phyloP scores from a whole-genome alignment of 2,329 filamentous ascomycete genomes.

The Plenodomus biglobosus region DNA sequence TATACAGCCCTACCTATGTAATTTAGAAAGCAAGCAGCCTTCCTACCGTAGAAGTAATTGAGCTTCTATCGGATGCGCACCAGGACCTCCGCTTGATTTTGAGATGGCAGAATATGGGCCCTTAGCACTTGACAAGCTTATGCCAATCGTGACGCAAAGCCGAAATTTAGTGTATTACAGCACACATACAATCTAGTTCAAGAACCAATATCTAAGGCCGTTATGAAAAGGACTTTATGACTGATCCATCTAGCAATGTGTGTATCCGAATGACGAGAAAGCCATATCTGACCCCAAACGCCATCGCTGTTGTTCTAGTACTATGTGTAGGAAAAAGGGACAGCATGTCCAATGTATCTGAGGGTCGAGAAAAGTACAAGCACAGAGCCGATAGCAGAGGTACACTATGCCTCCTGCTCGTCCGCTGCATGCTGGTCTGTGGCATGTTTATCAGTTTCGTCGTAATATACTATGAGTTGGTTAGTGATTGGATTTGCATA shows the following conservation, averaged over 20 bases:
- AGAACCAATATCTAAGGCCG: not conserved
- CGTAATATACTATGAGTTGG: constrained; percentile 6
- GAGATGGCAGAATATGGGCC: too few relatives aligned
- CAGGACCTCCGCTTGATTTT: too few relatives aligned
- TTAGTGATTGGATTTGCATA: not conserved
- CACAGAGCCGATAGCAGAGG: not conserved
- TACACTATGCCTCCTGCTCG: constrained; percentile 3
- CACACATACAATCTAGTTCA: not conserved
- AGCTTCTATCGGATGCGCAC: too few relatives aligned
- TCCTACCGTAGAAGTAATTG: too few relatives aligned
- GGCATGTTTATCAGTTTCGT: constrained; percentile 6
- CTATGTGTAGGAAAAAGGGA: not conserved
- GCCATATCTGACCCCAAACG: not conserved
- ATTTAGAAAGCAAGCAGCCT: too few relatives aligned
- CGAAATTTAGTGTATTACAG: not conserved
- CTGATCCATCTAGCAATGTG: not conserved
- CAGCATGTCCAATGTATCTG: not conserved
- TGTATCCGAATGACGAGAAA: too few relatives aligned
- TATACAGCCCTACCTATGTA: too few relatives aligned
- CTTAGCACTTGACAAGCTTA: too few relatives aligned
- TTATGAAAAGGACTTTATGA: not conserved
- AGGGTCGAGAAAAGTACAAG: not conserved
- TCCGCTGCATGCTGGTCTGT: constrained; percentile 1
- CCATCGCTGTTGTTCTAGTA: not conserved
- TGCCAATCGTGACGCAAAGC: not conserved